Conservation (phyloP, 2,329 filamentous ascomycete genomes). For the Catunica adiposa region DNA sequence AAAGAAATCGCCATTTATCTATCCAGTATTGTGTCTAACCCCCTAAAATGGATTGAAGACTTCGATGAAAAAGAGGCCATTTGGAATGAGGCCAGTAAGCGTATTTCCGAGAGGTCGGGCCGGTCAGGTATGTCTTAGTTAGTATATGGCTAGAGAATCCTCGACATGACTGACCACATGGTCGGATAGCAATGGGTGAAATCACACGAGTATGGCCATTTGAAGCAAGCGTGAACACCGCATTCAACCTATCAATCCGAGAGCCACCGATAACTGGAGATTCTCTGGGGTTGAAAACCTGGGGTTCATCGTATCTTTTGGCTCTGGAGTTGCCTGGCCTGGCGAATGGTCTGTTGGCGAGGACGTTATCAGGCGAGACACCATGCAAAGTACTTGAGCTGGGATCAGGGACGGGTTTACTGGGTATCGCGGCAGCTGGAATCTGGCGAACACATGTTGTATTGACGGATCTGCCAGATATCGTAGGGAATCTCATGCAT, state of each 20-base stretch:
- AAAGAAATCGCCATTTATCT: constrained; percentile 48
- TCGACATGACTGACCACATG: too few species aligned
- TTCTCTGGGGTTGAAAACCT: constrained; percentile 74
- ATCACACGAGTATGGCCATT: constrained; percentile 40
- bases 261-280: constrained; percentile 83
- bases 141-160: too few species aligned
- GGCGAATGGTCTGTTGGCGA: constrained; percentile 27
- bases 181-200: constrained; percentile 38
- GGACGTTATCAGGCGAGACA: constrained; percentile 26
- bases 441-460: constrained; percentile 50
- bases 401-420: constrained; percentile 78
- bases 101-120: constrained; percentile 75
- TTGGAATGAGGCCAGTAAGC: constrained; percentile 63
- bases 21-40: constrained; percentile 49
- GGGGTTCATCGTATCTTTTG: constrained; percentile 79
- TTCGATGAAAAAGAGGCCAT: constrained; percentile 50
- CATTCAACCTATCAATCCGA: constrained; percentile 53
- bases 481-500: constrained; percentile 61
- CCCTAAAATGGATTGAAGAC: constrained; percentile 50
- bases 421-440: constrained; percentile 69
- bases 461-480: constrained; percentile 71
- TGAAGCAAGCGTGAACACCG: constrained; percentile 15
- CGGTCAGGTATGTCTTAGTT: constrained; percentile 46
- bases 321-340: constrained; percentile 50
- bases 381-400: constrained; percentile 48